A percentile compares a stretch with the other conserved stretches of the same genome.
Evolutionary conservation across 2,329 filamentous ascomycete genomes (phyloP).

Genomic region (Aphanocladium album): DNA sequence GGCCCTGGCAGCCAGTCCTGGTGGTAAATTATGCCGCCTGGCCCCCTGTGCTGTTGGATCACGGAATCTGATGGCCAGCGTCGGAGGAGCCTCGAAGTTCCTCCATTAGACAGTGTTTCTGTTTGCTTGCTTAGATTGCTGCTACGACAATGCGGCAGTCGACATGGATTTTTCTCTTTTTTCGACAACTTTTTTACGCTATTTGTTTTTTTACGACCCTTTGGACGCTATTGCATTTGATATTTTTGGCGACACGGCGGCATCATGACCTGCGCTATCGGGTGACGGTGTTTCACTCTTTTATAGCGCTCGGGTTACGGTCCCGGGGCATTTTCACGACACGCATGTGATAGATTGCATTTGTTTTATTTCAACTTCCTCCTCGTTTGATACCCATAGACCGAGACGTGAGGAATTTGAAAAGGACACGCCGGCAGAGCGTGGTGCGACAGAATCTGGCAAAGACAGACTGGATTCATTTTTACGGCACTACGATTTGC

Average conservation of each 20-base stretch:
- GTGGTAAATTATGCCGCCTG: slow-evolving; percentile 46
- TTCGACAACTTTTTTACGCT: neutral
- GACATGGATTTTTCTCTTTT: slow-evolving; percentile 22
- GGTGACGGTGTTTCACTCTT: slow-evolving; percentile 27
- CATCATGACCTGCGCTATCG: slow-evolving; percentile 36
- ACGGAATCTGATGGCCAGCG: neutral
- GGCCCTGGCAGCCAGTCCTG: slow-evolving; percentile 62
- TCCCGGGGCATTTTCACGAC: slow-evolving; percentile 35
- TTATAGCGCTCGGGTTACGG: slow-evolving; percentile 31
- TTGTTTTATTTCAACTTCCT: slow-evolving; percentile 39
- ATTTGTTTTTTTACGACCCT: slow-evolving; percentile 11
- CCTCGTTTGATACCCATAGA: slow-evolving; percentile 42
- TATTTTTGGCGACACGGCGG: slow-evolving; percentile 32
- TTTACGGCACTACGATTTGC: slow-evolving; percentile 27
- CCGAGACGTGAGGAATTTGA: slow-evolving; percentile 35
- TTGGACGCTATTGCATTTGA: slow-evolving; percentile 25
- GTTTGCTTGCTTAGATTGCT: neutral
- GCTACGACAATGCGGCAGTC: slow-evolving; percentile 12
- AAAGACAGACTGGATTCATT: slow-evolving; percentile 26
- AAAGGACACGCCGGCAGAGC: slow-evolving; percentile 30
- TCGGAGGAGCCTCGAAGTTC: neutral
- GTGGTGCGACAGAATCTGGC: slow-evolving; percentile 31
- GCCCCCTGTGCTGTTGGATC: neutral
- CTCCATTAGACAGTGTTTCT: neutral
- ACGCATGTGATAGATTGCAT: slow-evolving; percentile 41